These are phyloP conservation scores for Pochonia chlamydosporia DNA, from an alignment of 2,329 filamentous ascomycete genomes.

Conservation along the genomic window DNA sequence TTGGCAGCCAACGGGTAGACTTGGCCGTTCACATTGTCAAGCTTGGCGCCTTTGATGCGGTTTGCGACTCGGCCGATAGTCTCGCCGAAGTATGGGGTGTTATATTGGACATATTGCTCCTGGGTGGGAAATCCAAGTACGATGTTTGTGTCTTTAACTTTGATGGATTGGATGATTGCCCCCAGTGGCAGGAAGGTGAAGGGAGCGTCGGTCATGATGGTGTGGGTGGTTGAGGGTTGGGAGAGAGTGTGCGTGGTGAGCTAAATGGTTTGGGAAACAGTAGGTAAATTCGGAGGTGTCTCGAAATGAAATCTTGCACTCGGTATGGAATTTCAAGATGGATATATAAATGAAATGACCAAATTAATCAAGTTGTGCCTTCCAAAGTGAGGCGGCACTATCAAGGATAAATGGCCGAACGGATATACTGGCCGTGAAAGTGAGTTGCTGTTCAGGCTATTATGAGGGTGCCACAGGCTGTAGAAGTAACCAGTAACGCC, in stretches of 20 bases:
- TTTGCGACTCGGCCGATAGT: constrained; percentile 87
- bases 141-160: constrained; percentile 74
- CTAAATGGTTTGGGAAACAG: too few relatives aligned
- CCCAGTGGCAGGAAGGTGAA: constrained; percentile 68
- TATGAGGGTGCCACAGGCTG: not conserved
- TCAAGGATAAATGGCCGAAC: not conserved
- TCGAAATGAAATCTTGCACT: too few relatives aligned
- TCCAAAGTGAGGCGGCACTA: too few relatives aligned
- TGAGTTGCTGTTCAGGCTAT: not conserved
- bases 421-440: not conserved
- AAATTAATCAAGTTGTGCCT: too few relatives aligned
- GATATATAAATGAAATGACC: too few relatives aligned
- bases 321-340: too few relatives aligned
- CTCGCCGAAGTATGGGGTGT: constrained; percentile 80
- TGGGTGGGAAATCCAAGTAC: constrained; percentile 78
- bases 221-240: too few relatives aligned
- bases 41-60: constrained; percentile 66
- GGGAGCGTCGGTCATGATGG: constrained; percentile 38
- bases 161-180: constrained; percentile 76
- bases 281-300: too few relatives aligned
- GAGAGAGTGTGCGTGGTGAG: too few relatives aligned
- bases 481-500: not conserved
- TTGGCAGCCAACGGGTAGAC: constrained; percentile 68
- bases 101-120: constrained; percentile 69
- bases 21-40: constrained; percentile 66